Evolutionary conservation across 352 stramenopile genomes (phyloP), one percentile per base, ranked within the genome.

Genomic region (Elongisporangium prolatum): DNA sequence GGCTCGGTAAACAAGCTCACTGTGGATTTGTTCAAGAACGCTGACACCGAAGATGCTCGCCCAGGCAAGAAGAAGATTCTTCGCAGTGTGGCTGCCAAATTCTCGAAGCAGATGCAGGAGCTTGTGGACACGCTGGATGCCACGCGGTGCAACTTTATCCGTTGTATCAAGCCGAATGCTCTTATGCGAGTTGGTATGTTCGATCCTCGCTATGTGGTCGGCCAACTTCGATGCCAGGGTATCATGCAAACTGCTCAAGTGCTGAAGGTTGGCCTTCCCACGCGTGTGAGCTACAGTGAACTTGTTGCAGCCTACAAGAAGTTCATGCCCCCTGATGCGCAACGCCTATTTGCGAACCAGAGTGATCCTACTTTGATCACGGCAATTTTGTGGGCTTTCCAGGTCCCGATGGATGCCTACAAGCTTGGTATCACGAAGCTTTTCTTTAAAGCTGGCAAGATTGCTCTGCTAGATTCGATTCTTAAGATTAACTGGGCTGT

Each of bases 231-330:
- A n/a, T 91, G 81, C 69, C 74, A 92, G 21, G 86, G 83, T 34
- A 93, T 96, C 52, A 84, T 95, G 67, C 82, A 93, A 61, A 96
- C 87, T 1, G 86, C 80, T n/a, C 78, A 96, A 40, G 82, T 96
- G 64, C 77, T 96, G 40, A 94, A 93, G 70, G 76, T 91, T 18
- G 87, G 87, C 5, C 62, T 94, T 25, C 87, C 87, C 5, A 96
- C 87, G 24, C 80, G 87, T 60, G 77, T 96, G 47, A 61, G 65
- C 22, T 96, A 94, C 78, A 71, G 57, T 5, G 86, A 94, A 21
- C 68, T 96, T 16, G 74, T 79, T 21, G 59, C 64, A 8, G 74
- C 74, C 24, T 94, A 88, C 78, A 88, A 81, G 69, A 84, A 74
- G 60, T 76, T 72, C 51, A 84, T 89, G 71, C 79, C 76, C 21